Evolutionary conservation across 1,284 basidiomycete species (phyloP).

Genomic region (Moesziomyces globuligerus): DNA sequence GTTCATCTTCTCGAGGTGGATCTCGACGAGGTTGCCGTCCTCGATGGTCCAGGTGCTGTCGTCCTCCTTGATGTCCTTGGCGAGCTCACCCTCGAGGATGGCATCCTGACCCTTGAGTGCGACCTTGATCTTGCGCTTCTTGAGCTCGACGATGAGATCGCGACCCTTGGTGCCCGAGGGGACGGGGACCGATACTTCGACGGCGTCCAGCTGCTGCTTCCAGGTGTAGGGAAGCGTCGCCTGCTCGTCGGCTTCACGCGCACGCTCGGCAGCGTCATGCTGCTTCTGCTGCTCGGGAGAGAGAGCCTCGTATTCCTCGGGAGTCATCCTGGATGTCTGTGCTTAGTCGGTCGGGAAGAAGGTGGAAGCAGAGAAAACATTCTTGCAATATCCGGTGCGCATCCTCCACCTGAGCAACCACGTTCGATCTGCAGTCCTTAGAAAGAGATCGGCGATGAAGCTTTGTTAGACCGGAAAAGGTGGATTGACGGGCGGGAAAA

Average conservation of each 20-base stretch:
- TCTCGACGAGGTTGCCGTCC: constrained; percentile 77
- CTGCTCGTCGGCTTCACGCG: constrained; percentile 82
- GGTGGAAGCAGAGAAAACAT: neutral
- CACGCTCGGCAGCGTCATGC: constrained; percentile 77
- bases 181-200: constrained; percentile 84
- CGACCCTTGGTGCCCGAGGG: constrained; percentile 84
- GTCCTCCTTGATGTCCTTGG: constrained; percentile 91
- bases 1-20: constrained; percentile 89
- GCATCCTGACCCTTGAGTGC: constrained; percentile 85
- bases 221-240: constrained; percentile 89
- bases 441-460: no score
- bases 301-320: constrained; percentile 79
- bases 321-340: constrained; percentile 72
- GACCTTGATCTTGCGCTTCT: constrained; percentile 83
- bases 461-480: constrained; percentile 1
- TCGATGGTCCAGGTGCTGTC: constrained; percentile 98
- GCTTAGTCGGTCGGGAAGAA: neutral
- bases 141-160: constrained; percentile 80
- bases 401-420: neutral
- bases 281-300: constrained; percentile 79
- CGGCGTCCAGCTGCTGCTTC: constrained; percentile 87
- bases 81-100: constrained; percentile 83
- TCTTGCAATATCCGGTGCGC: constrained; percentile 7
- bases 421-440: no score
- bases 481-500: no score